Evolutionary conservation across 2,329 filamentous ascomycete genomes (phyloP), one percentile per base, ranked within the genome.

Genomic region (Trichoderma guizhouense): DNA sequence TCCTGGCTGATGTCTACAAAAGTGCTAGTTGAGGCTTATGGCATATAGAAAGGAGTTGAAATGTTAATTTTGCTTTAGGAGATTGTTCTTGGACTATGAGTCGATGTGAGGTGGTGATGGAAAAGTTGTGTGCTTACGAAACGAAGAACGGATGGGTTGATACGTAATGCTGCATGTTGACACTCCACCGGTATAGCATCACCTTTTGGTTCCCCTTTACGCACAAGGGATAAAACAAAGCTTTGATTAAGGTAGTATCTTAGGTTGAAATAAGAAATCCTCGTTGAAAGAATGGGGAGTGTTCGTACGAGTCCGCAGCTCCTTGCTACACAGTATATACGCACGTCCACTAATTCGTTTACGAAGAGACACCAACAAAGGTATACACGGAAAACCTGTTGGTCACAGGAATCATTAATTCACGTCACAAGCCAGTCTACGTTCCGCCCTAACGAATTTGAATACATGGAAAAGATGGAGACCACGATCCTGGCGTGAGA

Each of bases 11-110:
- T 61, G 39, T 51, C 26, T 69, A 69, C 26, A 62, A 62, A 36
- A 58, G 43, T 61, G 66, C 66, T 47, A 26, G 28, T 61, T 69
- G 57, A n/a, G 55, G 36, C 39, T 61, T 12, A 28, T 51, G 47
- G 66, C 57, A 62, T 69, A 69, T 61, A 61, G 55, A 57, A 69
- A 34, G 66, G 55, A 61, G 55, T 69, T 60, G 66, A 51, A 69
- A 15, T 69, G 55, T 47, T 43, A 43, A 18, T 39, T n/a, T 43
- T 43, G 18, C 18, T 28, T 43, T 61, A 11, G 4, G 24, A 47
- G 34, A 28, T 11, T 18, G 24, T 24, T 39, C 30, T n/a, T 26
- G 21, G 14, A 2, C 14, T n/a, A 18, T 62, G 58, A 24, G 32
- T 18, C 3, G 9, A n/a, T 62, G 12, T 36, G 18, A 26, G 12